These are phyloP conservation scores for Puccinia horiana DNA, from an alignment of 1,284 basidiomycete species.

Conservation along the genomic window DNA sequence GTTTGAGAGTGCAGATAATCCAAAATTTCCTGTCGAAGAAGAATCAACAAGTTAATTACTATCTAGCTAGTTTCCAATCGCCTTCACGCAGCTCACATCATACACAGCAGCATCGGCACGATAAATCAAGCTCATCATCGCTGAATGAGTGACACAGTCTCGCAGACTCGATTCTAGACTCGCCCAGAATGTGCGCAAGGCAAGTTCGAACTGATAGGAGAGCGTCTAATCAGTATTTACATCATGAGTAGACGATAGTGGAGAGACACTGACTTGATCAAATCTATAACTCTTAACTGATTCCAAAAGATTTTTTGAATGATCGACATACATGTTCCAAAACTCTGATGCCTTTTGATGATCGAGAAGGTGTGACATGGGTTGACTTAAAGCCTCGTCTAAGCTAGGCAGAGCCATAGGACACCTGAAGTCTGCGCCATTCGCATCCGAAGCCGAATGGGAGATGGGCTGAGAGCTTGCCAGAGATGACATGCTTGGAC, in stretches of 20 bases:
- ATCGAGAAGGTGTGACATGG: constrained; percentile 10
- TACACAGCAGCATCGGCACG: constrained; percentile 83
- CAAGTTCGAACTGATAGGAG: constrained; percentile 69
- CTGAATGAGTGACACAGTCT: constrained; percentile 80
- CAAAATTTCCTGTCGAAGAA: constrained; percentile 70
- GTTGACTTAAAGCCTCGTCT: constrained; percentile 32
- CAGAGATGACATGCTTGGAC: constrained; percentile 49
- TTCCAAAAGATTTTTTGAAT: constrained; percentile 74
- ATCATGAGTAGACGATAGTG: neutral
- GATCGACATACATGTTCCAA: constrained; percentile 82
- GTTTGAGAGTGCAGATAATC: constrained; percentile 78
- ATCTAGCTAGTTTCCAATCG: constrained; percentile 12
- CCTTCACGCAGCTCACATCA: constrained; percentile 66
- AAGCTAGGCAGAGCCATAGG: constrained; percentile 37
- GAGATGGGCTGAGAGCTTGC: constrained; percentile 9
- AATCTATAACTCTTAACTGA: constrained; percentile 74
- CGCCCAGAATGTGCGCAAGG: constrained; percentile 77
- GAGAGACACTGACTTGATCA: constrained; percentile 61
- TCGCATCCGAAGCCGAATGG: neutral
- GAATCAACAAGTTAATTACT: constrained; percentile 16
- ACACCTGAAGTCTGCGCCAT: neutral
- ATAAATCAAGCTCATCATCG: constrained; percentile 79
- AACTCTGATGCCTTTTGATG: constrained; percentile 68
- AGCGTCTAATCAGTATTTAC: neutral
- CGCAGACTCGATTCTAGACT: constrained; percentile 71